Evolutionary conservation across 1,139 yeast genomes (phyloP).

Genomic region (Nakaseomyces nivariensis): DNA sequence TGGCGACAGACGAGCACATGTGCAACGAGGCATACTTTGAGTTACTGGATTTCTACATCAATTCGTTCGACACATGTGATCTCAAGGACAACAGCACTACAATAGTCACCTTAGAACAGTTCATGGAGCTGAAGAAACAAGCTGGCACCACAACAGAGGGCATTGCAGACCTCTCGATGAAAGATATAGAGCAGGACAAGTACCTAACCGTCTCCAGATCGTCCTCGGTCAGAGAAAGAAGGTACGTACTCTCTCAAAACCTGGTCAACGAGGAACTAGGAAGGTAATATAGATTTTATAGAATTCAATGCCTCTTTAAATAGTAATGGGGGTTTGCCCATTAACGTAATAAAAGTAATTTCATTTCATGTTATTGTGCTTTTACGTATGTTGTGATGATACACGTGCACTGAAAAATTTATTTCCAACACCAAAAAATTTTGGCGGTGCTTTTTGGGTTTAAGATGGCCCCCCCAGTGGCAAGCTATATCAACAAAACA

Average conservation of each 20-base stretch:
- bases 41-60: conserved; percentile 52
- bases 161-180: conserved; percentile 23
- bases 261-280: conserved; percentile 30
- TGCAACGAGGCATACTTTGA: conserved; percentile 56
- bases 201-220: conserved; percentile 27
- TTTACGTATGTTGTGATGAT: not conserved
- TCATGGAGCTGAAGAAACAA: conserved; percentile 42
- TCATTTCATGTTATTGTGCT: too few relatives aligned
- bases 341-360: too few relatives aligned
- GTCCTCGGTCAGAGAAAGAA: conserved; percentile 31
- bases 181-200: conserved; percentile 22
- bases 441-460: too few relatives aligned
- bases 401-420: not conserved
- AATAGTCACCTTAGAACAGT: conserved; percentile 33
- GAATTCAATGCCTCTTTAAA: too few relatives aligned
- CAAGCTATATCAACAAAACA: too few relatives aligned
- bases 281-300: not conserved
- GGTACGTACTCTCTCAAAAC: conserved; percentile 47
- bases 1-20: conserved; percentile 40
- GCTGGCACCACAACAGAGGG: conserved; percentile 39
- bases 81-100: conserved; percentile 25
- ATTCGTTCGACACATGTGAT: conserved; percentile 36
- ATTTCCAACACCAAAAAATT: too few relatives aligned
- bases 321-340: too few relatives aligned
- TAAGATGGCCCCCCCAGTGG: too few relatives aligned